Percentiles rank a stretch among this genome's conserved stretches.
Evolutionary conservation across 192 early-diverging fungal genomes (phyloP).

Genomic region (Kickxella alabastrina): DNA sequence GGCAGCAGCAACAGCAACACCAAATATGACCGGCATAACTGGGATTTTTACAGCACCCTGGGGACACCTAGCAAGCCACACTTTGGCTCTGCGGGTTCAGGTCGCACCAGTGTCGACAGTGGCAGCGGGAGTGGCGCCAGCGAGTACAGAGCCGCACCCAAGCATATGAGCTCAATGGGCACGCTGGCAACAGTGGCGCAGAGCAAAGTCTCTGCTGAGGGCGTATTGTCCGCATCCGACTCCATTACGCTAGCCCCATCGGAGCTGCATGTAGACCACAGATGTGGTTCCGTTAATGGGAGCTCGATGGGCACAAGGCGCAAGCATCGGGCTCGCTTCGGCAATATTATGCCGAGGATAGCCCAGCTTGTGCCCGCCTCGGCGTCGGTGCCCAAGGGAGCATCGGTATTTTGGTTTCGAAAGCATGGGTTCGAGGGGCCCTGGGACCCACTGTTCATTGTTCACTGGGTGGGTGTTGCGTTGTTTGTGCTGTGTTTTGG

Average conservation of each 20-base stretch:
- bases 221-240: slow-evolving; percentile 24
- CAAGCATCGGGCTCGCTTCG: background rate
- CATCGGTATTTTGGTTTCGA: slow-evolving; percentile 40
- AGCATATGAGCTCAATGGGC: background rate
- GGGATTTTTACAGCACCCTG: no score
- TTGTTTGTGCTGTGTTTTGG: slow-evolving; percentile 12
- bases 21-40: no score
- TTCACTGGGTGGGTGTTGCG: slow-evolving; percentile 30
- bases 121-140: background rate
- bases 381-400: slow-evolving; percentile 31
- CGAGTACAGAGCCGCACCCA: slow-evolving; percentile 1
- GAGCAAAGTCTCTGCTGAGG: slow-evolving; percentile 25
- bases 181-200: background rate
- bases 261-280: slow-evolving; percentile 2
- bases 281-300: background rate
- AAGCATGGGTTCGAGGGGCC: slow-evolving; percentile 43
- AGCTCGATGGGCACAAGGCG: background rate
- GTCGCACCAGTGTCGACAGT: background rate
- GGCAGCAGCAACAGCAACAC: no score
- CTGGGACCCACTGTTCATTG: slow-evolving; percentile 44
- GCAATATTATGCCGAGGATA: slow-evolving; percentile 3
- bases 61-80: no score
- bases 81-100: background rate
- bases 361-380: slow-evolving; percentile 20
- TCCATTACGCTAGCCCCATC: slow-evolving; percentile 25